Evolutionary conservation across 2,329 filamentous ascomycete species (phyloP).

Genomic region (Claviceps spartinae): DNA sequence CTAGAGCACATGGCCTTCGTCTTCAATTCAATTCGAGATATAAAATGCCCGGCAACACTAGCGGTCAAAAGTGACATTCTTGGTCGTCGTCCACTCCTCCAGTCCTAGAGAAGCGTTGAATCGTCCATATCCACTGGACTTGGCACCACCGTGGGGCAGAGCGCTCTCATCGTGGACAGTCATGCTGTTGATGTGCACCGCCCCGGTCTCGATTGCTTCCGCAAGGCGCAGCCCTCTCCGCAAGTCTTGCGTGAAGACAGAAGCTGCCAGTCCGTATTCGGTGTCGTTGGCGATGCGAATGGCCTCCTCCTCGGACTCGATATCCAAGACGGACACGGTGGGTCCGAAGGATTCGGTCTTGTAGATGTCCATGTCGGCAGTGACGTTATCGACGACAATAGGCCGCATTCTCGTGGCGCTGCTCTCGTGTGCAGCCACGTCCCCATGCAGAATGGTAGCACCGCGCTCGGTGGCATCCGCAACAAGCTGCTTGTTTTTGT

Average conservation of each 20-base stretch:
- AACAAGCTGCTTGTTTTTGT: conserved; percentile 53
- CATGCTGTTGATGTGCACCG: conserved; percentile 54
- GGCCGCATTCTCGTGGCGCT: conserved; percentile 39
- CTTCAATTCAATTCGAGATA: too few relatives aligned
- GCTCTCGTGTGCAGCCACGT: conserved; percentile 18
- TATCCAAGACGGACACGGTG: conserved; percentile 50
- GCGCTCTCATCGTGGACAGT: conserved; percentile 50
- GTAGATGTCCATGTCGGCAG: conserved; percentile 57
- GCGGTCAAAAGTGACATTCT: conserved; percentile 46
- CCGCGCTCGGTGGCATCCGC: conserved; percentile 56
- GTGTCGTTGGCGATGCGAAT: conserved; percentile 66
- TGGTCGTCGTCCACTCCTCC: conserved; percentile 49
- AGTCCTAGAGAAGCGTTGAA: conserved; percentile 42
- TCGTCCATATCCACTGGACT: conserved; percentile 49
- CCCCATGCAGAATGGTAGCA: conserved; percentile 34
- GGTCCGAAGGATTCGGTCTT: conserved; percentile 67
- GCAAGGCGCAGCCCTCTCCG: conserved; percentile 45
- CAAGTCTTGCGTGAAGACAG: conserved; percentile 62
- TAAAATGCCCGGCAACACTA: conserved; percentile 4
- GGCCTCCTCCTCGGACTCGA: conserved; percentile 59
- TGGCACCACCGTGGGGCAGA: conserved; percentile 53
- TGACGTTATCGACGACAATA: conserved; percentile 52
- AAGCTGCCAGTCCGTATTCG: conserved; percentile 59
- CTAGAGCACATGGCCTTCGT: too few relatives aligned
- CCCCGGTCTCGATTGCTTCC: conserved; percentile 49